Base-by-base conservation (phyloP, 2,329 filamentous ascomycete genomes). In the Bipolaris victoriae region DNA sequence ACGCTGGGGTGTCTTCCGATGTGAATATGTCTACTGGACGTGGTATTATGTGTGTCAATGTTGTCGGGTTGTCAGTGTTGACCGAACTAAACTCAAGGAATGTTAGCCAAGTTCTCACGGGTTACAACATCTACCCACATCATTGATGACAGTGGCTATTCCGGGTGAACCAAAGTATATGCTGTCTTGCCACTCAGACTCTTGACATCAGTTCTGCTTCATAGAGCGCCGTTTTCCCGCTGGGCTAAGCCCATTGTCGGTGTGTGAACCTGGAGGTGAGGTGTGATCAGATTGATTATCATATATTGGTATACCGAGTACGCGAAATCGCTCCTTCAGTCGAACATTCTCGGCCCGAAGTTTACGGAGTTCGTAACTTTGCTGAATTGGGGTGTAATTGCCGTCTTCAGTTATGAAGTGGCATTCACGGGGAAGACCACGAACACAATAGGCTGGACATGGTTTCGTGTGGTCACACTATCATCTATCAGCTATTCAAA, bases 101-200 rank as follows among this genome's bases (percentile, higher is more conserved):
- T 16, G 39, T 73, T 46, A 75, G 69, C 50, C n/a, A 48, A 5
- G 9, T 29, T 29, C 26, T 29, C 26, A 9, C 24, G 24, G 7
- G 24, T 26, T 26, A 26, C 7, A 6, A 9, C 24, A 7, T 26
- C 16, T 44, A 31, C 57, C 48, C 72, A 82, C 81, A 65, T 83
- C 80, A 55, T 73, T 71, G 36, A 82, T 73, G 26, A 82, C 76
- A 58, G 74, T 82, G 11, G 78, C 79, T 40, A 82, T 72, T 5
- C 78, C 78, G n/a, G 81, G 80, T 41, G 77, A 80, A 7, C 80
- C 81, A 66, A 82, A 83, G 65, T 82, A 83, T 5, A 81, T 72
- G 53, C 78, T 81, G 55, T 81, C 78, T 33, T 76, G 68, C 58
- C 75, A 73, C 54, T 79, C 77, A 20, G 72, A 71, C 22, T 75